A percentile compares a stretch with the other conserved stretches of the same genome.
Conservation (phyloP, 2,329 filamentous ascomycete species). For the Arthrobotrys pseudoclavata region DNA sequence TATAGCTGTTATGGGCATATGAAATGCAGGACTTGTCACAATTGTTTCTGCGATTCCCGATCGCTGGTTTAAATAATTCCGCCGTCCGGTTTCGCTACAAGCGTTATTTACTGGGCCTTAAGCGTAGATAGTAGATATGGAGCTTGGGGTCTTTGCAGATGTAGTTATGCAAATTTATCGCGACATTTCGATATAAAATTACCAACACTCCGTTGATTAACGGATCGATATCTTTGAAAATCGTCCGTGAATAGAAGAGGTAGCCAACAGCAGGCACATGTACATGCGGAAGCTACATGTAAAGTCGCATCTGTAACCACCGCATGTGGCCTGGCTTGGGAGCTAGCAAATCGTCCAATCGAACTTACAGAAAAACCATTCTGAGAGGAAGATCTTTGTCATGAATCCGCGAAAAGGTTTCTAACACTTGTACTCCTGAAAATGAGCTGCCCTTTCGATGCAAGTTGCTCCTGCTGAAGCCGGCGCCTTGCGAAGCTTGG, state of each 20-base stretch:
- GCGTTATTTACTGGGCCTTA: neutral
- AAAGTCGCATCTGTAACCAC: neutral
- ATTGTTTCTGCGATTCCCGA: slow-evolving; percentile 22
- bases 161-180: slow-evolving; percentile 23
- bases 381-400: neutral
- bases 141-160: slow-evolving; percentile 3
- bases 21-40: slow-evolving; percentile 49
- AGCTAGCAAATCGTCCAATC: slow-evolving; percentile 10
- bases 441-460: slow-evolving; percentile 1
- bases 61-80: slow-evolving; percentile 22
- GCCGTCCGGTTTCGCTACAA: slow-evolving; percentile 20
- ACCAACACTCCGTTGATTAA: slow-evolving; percentile 20
- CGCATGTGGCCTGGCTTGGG: neutral
- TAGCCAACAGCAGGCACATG: neutral
- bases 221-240: slow-evolving; percentile 20
- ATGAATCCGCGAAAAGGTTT: neutral
- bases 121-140: slow-evolving; percentile 2
- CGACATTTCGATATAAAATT: slow-evolving; percentile 46
- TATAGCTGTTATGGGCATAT: slow-evolving; percentile 28
- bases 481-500: slow-evolving; percentile 40
- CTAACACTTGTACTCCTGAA: slow-evolving; percentile 5
- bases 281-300: slow-evolving; percentile 11
- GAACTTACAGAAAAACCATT: neutral
- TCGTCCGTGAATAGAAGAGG: slow-evolving; percentile 6
- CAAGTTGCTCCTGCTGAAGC: slow-evolving; percentile 24